A percentile compares a stretch with the other conserved stretches of the same genome.
Conservation (phyloP, 108 stramenopile species). For the Skeletonema menzelii region DNA sequence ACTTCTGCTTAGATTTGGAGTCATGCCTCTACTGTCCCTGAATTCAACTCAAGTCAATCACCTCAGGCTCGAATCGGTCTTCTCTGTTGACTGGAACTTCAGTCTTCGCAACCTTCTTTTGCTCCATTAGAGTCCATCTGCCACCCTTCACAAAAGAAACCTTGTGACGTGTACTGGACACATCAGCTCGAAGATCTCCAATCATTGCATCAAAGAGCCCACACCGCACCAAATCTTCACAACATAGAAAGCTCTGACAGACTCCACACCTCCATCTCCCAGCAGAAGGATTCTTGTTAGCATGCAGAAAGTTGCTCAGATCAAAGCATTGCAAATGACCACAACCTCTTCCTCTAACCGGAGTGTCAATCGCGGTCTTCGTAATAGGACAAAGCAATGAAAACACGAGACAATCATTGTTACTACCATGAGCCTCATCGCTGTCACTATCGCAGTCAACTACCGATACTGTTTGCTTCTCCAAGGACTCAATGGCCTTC, state of each 20-base stretch:
- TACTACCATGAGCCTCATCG: neutral
- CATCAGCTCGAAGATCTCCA: slow-evolving; percentile 15
- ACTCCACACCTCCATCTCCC: slow-evolving; percentile 71
- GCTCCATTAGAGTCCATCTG: neutral
- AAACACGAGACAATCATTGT: slow-evolving; percentile 34
- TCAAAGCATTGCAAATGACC: slow-evolving; percentile 62
- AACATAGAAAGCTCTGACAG: slow-evolving; percentile 43
- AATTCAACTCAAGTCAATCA: neutral
- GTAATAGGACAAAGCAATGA: slow-evolving; percentile 62
- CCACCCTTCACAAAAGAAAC: neutral
- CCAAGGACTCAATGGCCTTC: slow-evolving; percentile 44
- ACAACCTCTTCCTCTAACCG: slow-evolving; percentile 53
- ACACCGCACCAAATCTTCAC: slow-evolving; percentile 40
- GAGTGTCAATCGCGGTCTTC: slow-evolving; percentile 58
- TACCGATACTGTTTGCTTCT: slow-evolving; percentile 29
- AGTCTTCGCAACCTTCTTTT: neutral
- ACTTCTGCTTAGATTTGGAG: too few relatives aligned
- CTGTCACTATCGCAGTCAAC: slow-evolving; percentile 13
- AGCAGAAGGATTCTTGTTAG: slow-evolving; percentile 54
- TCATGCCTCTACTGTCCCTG: neutral
- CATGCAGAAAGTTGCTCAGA: slow-evolving; percentile 54
- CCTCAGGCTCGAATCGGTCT: neutral
- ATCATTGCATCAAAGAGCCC: slow-evolving; percentile 46
- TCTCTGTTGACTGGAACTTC: neutral
- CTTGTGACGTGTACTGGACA: neutral